Conservation (phyloP, 176 grass and related monocot species). For the Eragrostis nindensis region DNA sequence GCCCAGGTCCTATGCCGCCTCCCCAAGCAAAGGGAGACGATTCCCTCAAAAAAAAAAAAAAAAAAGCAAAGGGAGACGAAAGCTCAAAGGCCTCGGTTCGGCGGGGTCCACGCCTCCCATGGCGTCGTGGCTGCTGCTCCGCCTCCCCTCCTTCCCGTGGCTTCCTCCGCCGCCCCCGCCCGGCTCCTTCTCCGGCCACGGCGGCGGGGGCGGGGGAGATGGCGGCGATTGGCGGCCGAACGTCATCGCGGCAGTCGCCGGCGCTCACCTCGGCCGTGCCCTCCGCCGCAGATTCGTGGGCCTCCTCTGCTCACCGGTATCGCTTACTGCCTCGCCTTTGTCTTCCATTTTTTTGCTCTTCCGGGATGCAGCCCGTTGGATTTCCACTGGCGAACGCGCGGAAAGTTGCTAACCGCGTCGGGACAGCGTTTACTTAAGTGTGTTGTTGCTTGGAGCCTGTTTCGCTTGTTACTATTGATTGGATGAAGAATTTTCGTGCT, state of each 20-base stretch:
- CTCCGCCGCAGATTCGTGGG: slow-evolving; percentile 50
- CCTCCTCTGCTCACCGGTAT: slow-evolving; percentile 54
- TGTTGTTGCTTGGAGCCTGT: not conserved
- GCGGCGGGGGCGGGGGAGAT: slow-evolving; percentile 39
- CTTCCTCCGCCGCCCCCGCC: slow-evolving; percentile 56
- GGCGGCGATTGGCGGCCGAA: slow-evolving; percentile 49
- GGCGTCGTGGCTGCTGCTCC: slow-evolving; percentile 50
- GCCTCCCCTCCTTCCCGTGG: slow-evolving; percentile 48
- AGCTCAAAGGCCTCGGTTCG: slow-evolving; percentile 21
- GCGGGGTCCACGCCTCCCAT: slow-evolving; percentile 42
- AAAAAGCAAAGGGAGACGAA: slow-evolving; percentile 42
- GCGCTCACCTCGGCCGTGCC: slow-evolving; percentile 52
- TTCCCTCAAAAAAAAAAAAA: too few species aligned
- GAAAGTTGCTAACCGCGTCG: not conserved
- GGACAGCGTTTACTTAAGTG: not conserved
- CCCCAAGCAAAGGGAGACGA: slow-evolving; percentile 41
- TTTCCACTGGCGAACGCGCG: not conserved
- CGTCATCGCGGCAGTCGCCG: slow-evolving; percentile 51
- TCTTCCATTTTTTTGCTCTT: not conserved
- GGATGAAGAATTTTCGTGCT: not conserved
- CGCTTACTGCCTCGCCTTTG: not conserved
- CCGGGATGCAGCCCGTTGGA: not conserved
- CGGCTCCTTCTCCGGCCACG: slow-evolving; percentile 41
- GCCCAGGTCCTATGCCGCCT: slow-evolving; percentile 24
- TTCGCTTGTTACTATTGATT: not conserved